Percentiles rank a stretch among this genome's conserved stretches.
These are phyloP conservation scores for Pythium rhizo-oryzae DNA, from an alignment of 352 stramenopile species.

Conservation along the genomic window DNA sequence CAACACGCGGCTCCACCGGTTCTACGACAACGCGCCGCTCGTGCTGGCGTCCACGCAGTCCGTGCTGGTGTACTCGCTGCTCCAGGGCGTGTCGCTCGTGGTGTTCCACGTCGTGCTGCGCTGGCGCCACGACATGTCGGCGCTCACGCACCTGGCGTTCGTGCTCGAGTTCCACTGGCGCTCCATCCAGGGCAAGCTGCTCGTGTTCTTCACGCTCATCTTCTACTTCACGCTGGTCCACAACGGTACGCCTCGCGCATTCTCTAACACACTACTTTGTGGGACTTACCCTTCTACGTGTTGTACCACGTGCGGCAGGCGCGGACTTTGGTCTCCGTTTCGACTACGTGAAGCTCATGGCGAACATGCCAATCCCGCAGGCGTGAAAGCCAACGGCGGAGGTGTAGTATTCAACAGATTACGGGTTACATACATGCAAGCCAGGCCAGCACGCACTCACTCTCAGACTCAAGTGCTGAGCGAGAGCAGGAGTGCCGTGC, in stretches of 20 bases:
- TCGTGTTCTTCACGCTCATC: constrained; percentile 25
- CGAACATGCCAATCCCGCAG: not conserved
- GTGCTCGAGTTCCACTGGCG: constrained; percentile 26
- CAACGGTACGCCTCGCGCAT: constrained; percentile 16
- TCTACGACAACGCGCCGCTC: constrained; percentile 14
- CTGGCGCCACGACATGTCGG: constrained; percentile 19
- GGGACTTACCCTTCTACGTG: no score
- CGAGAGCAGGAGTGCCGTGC: constrained; percentile 92
- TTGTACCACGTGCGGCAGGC: not conserved
- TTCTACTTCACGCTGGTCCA: constrained; percentile 31
- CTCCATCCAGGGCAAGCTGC: constrained; percentile 30
- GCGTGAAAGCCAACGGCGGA: no score
- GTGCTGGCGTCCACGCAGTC: not conserved
- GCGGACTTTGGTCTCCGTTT: constrained; percentile 20
- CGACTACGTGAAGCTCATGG: constrained; percentile 4
- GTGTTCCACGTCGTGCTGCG: constrained; percentile 20
- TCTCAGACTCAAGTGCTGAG: constrained; percentile 58
- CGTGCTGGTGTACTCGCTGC: constrained; percentile 16
- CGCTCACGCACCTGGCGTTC: constrained; percentile 26
- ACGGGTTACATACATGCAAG: no score
- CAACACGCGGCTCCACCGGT: constrained; percentile 21
- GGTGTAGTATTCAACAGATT: no score
- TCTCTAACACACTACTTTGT: not conserved
- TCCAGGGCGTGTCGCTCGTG: no score
- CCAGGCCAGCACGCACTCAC: not conserved